These are phyloP conservation scores for Monosporascus sp. DNA, from an alignment of 2,329 filamentous ascomycete genomes.

Conservation along the genomic window DNA sequence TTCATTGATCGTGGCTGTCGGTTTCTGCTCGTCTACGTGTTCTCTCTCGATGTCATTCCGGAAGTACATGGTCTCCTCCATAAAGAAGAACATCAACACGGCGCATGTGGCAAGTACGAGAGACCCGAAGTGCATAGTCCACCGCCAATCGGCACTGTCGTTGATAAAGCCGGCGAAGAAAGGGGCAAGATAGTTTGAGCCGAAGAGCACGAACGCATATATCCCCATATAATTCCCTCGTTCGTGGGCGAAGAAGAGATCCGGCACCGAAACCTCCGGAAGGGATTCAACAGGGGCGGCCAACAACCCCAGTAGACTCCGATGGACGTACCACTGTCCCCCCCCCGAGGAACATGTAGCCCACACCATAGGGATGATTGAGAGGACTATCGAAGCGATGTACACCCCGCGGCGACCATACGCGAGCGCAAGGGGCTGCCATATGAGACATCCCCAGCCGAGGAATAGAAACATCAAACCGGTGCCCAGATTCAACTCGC, in stretches of 20 bases:
- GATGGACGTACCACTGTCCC: constrained; percentile 40
- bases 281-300: constrained; percentile 41
- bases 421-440: constrained; percentile 41
- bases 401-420: constrained; percentile 39
- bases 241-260: constrained; percentile 37
- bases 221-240: constrained; percentile 38
- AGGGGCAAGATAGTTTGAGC: constrained; percentile 39
- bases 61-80: constrained; percentile 55
- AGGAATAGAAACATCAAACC: constrained; percentile 34
- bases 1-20: constrained; percentile 7
- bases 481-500: constrained; percentile 25
- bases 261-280: constrained; percentile 38
- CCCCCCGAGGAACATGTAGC: constrained; percentile 33
- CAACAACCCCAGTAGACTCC: constrained; percentile 39
- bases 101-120: constrained; percentile 32
- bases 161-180: constrained; percentile 41
- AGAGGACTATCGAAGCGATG: constrained; percentile 29
- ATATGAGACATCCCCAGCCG: constrained; percentile 40
- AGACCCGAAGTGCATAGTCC: constrained; percentile 39
- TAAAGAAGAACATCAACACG: constrained; percentile 47
- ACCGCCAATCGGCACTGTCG: constrained; percentile 34
- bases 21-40: constrained; percentile 5
- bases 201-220: constrained; percentile 34
- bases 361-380: constrained; percentile 31
- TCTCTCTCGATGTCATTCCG: constrained; percentile 23